Base-by-base conservation (phyloP, 495 filamentous ascomycete species). In the Trichoderma reesei region DNA sequence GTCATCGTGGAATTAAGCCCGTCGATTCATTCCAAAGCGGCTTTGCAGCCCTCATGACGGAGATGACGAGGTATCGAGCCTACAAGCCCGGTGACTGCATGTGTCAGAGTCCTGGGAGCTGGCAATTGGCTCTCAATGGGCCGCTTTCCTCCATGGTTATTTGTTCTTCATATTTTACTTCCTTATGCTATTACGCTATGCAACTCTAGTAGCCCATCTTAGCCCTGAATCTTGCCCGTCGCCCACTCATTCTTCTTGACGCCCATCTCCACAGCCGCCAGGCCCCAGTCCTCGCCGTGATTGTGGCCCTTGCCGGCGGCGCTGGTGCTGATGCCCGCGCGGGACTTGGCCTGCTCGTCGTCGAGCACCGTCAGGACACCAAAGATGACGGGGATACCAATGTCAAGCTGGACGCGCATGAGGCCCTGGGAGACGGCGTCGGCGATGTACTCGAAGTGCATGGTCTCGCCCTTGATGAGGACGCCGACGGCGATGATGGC, bases 401-500 rank as follows among this genome's bases (percentile, higher is more conserved):
- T 83, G 72, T 98, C 93, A 36, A 98, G 76, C 68, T 94, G 91
- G 63, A 98, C 86, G 62, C 89, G 87, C 94, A 98, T 98, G 67
- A 98, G 79, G 10, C 91, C 94, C 46, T 94, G 89, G 20, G 85
- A 89, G 26, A 93, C 90, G 42, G 90, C 86, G 66, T 96, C 92
- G n/a, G 92, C 81, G 65, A 97, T 97, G 73, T 97, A 96, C 75
- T 98, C 92, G 69, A 98, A 98, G 73, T 98, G 94, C 89, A 96
- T 96, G 18, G 94, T 98, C 72, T 95, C 89, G 68, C 94, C 94
- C 79, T 98, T 98, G 74, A 98, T 96, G 36, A 98, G 83, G 46
- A 96, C 92, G 59, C 94, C 94, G 67, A 98, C 92, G 63, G 94
- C 92, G 65, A 98, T 90, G 60, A 98, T 84, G 42, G 95, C 92